Evolutionary conservation across 139 green algal genomes (phyloP).

Genomic region (Chlorella vulgaris): DNA sequence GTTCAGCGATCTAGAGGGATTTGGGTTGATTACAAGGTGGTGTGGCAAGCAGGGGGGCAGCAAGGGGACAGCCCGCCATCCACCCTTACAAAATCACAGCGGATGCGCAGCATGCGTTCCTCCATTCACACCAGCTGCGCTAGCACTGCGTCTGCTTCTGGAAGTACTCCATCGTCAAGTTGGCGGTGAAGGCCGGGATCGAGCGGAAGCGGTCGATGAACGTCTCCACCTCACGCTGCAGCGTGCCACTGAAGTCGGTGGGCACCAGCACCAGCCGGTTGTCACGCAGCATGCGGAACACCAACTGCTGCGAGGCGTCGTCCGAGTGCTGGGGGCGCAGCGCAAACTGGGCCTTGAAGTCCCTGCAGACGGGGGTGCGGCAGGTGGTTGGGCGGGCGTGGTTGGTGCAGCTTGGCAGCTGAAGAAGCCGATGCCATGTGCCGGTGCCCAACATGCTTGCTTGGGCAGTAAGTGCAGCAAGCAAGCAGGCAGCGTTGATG

Average conservation of each 20-base stretch:
- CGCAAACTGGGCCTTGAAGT: conserved; percentile 56
- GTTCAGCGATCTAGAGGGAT: too few relatives aligned
- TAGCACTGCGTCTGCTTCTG: conserved; percentile 73
- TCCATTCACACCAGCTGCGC: too few relatives aligned
- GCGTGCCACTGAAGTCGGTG: conserved; percentile 45
- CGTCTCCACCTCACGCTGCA: conserved; percentile 71
- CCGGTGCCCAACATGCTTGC: too few relatives aligned
- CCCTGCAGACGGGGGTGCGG: not conserved
- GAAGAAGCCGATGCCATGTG: too few relatives aligned
- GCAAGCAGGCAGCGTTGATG: too few relatives aligned
- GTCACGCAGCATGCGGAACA: conserved; percentile 54
- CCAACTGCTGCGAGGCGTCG: conserved; percentile 43
- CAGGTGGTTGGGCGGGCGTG: not conserved
- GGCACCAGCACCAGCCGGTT: conserved; percentile 67
- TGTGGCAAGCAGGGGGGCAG: too few relatives aligned
- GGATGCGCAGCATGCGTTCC: too few relatives aligned
- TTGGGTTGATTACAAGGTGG: too few relatives aligned
- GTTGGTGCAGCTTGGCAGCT: too few relatives aligned
- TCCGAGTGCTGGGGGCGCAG: conserved; percentile 56
- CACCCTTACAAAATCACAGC: too few relatives aligned
- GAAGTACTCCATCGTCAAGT: conserved; percentile 87
- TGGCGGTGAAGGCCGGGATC: conserved; percentile 86
- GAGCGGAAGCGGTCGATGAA: conserved; percentile 73
- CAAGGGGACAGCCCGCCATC: too few relatives aligned
- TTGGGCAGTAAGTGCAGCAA: too few relatives aligned